Evolutionary conservation across 331 rosid genomes (phyloP).

Genomic region (Stylosanthes scabra): DNA sequence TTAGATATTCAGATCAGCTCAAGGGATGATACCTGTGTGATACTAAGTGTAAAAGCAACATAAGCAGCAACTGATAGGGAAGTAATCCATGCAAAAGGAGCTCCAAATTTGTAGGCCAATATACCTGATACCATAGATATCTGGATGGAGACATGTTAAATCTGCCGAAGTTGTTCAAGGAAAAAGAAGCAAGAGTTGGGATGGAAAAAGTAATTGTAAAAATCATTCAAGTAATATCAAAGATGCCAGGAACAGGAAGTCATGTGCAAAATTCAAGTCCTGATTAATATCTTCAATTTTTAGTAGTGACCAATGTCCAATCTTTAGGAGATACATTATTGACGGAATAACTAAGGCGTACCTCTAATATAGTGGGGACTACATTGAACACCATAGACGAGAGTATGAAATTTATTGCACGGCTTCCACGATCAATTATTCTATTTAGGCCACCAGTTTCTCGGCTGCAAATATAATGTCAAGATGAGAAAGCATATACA

Average conservation of each 20-base stretch:
- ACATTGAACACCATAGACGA: slow-evolving; percentile 97
- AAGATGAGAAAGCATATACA: slow-evolving; percentile 38
- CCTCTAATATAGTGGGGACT: slow-evolving; percentile 97
- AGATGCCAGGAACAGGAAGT: slow-evolving; percentile 22
- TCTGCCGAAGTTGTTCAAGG: slow-evolving; percentile 51
- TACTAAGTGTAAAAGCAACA: slow-evolving; percentile 72
- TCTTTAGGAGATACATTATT: slow-evolving; percentile 13
- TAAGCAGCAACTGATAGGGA: slow-evolving; percentile 96
- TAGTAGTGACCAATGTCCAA: slow-evolving; percentile 18
- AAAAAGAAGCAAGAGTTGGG: slow-evolving; percentile 48
- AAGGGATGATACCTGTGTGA: slow-evolving; percentile 79
- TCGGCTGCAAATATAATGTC: slow-evolving; percentile 66
- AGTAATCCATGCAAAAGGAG: slow-evolving; percentile 96
- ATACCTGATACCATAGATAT: slow-evolving; percentile 99
- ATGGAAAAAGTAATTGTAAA: slow-evolving; percentile 37
- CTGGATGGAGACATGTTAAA: slow-evolving; percentile 75
- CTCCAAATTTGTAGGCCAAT: slow-evolving; percentile 96
- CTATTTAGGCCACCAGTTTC: slow-evolving; percentile 94
- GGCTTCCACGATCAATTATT: slow-evolving; percentile 99
- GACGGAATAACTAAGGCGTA: slow-evolving; percentile 43
- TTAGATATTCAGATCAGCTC: slow-evolving; percentile 28
- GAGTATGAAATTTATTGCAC: slow-evolving; percentile 96
- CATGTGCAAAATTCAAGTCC: slow-evolving; percentile 24
- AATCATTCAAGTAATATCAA: slow-evolving; percentile 19
- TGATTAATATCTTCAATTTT: slow-evolving; percentile 7